Conservation (phyloP, 495 filamentous ascomycete species). For the Glarea lozoyensis region DNA sequence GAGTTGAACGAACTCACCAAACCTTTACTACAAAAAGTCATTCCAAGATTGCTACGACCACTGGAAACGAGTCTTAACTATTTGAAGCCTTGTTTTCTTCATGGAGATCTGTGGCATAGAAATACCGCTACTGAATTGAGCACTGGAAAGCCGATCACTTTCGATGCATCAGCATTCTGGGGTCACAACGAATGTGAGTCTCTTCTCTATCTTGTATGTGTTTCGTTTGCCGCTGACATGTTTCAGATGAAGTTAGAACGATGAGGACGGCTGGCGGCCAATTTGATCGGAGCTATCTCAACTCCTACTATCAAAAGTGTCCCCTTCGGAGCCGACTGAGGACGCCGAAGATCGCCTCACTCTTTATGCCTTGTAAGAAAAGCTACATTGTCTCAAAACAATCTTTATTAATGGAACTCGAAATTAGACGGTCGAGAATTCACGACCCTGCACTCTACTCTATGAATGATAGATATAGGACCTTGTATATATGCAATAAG, state of each 20-base stretch:
- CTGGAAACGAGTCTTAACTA: slow-evolving; percentile 17
- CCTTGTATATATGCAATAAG: neutral
- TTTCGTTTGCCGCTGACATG: neutral
- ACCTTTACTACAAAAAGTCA: slow-evolving; percentile 15
- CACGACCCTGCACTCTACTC: too few species aligned
- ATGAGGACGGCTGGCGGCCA: too few species aligned
- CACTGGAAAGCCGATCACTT: slow-evolving; percentile 30
- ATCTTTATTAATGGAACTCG: too few species aligned
- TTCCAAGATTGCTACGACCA: slow-evolving; percentile 24
- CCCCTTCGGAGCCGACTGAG: too few species aligned
- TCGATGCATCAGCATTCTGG: slow-evolving; percentile 37
- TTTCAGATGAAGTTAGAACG: slow-evolving; percentile 9
- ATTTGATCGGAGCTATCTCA: too few species aligned
- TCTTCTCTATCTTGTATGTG: slow-evolving; percentile 11
- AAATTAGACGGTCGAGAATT: too few species aligned
- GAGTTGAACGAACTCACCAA: slow-evolving; percentile 15
- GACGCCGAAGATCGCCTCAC: too few species aligned
- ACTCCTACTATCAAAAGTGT: too few species aligned
- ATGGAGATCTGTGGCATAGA: slow-evolving; percentile 29
- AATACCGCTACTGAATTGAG: slow-evolving; percentile 27
- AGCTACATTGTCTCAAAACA: too few species aligned
- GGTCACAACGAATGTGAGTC: slow-evolving; percentile 34
- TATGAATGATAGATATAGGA: too few species aligned
- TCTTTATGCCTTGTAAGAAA: too few species aligned
- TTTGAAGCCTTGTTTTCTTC: slow-evolving; percentile 27